Conservation (phyloP, 164 flowering plant genomes). For the Aristolochia fimbriata region DNA sequence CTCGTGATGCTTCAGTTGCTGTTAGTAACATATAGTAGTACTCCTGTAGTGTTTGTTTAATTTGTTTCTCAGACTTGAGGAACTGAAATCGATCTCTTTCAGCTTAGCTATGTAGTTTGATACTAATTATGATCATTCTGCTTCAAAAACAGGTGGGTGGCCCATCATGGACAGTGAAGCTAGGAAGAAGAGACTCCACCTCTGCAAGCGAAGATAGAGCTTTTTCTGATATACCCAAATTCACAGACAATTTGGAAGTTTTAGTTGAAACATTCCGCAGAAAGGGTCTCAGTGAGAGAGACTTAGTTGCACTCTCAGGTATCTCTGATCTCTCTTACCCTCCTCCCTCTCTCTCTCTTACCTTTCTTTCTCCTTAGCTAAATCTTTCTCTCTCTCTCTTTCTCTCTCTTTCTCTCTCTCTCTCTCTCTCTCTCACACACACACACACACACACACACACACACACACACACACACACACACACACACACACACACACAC, state of each 20-base stretch:
- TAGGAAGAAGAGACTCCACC: constrained; percentile 38
- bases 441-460: too few species aligned
- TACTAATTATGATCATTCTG: not conserved
- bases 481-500: too few species aligned
- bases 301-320: constrained; percentile 44
- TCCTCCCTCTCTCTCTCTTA: too few species aligned
- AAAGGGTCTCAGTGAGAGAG: constrained; percentile 29
- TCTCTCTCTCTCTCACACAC: too few species aligned
- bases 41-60: not conserved
- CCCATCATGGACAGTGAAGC: constrained; percentile 38
- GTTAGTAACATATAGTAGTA: too few species aligned
- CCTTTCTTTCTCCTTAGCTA: too few species aligned
- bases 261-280: constrained; percentile 17
- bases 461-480: too few species aligned
- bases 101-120: not conserved
- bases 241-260: constrained; percentile 5
- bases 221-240: constrained; percentile 19
- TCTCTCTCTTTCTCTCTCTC: too few species aligned
- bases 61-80: not conserved
- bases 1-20: constrained; percentile 9
- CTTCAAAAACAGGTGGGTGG: constrained; percentile 22
- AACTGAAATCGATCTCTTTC: not conserved
- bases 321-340: too few species aligned
- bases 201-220: constrained; percentile 25
- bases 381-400: too few species aligned